Conservation (phyloP, 2,329 filamentous ascomycete genomes). For the Thelonectria rubi region DNA sequence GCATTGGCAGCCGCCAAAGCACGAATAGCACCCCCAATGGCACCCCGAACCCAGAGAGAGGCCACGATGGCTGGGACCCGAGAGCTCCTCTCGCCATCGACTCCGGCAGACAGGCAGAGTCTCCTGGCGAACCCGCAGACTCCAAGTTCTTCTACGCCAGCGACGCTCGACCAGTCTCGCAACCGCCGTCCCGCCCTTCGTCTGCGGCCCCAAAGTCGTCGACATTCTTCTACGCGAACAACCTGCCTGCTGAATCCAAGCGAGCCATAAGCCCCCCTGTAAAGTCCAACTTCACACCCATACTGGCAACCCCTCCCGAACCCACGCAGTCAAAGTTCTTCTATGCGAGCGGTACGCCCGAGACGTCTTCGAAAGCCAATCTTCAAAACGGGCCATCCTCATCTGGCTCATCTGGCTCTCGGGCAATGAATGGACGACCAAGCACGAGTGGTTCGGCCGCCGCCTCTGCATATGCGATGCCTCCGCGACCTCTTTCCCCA, state of each 20-base stretch:
- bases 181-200: slow-evolving; percentile 48
- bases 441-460: slow-evolving; percentile 44
- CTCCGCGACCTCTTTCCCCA: slow-evolving; percentile 61
- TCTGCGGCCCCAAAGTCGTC: slow-evolving; percentile 57
- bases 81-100: slow-evolving; percentile 47
- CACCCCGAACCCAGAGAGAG: slow-evolving; percentile 61
- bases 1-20: slow-evolving; percentile 79
- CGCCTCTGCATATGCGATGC: slow-evolving; percentile 29
- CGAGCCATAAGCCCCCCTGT: slow-evolving; percentile 45
- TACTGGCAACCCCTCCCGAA: slow-evolving; percentile 49
- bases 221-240: slow-evolving; percentile 68
- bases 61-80: slow-evolving; percentile 55
- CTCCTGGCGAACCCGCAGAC: slow-evolving; percentile 42
- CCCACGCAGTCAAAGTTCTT: slow-evolving; percentile 72
- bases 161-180: slow-evolving; percentile 67
- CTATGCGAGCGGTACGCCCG: slow-evolving; percentile 74
- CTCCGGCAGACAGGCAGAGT: slow-evolving; percentile 39
- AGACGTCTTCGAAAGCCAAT: slow-evolving; percentile 51
- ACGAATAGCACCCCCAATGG: slow-evolving; percentile 70
- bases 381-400: slow-evolving; percentile 55
- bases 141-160: slow-evolving; percentile 92
- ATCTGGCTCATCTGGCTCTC: slow-evolving; percentile 56
- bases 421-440: slow-evolving; percentile 52
- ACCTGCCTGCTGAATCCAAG: slow-evolving; percentile 53
- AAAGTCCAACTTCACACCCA: slow-evolving; percentile 46